Conservation (phyloP, 495 filamentous ascomycete genomes). For the Xylaria scruposa region DNA sequence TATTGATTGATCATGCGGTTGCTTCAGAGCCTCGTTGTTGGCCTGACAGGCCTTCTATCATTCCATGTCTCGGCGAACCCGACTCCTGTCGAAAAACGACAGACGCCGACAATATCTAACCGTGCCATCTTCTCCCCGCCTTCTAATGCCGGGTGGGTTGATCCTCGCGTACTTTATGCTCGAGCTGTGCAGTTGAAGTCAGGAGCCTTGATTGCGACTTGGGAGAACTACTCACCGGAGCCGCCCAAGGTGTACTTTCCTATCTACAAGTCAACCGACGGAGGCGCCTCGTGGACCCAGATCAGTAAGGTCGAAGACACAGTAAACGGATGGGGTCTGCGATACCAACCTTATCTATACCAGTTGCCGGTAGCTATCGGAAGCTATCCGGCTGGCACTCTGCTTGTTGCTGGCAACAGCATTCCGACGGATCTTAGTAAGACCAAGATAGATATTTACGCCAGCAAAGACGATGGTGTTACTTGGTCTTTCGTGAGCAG, state of each 20-base stretch:
- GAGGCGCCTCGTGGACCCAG: conserved; percentile 67
- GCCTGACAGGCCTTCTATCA: conserved; percentile 8
- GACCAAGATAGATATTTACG: conserved; percentile 74
- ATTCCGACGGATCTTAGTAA: conserved; percentile 66
- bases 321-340: conserved; percentile 67
- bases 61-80: conserved; percentile 1
- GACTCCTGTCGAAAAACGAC: conserved; percentile 9
- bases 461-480: conserved; percentile 60
- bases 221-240: conserved; percentile 66
- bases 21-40: neutral
- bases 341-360: conserved; percentile 73
- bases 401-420: conserved; percentile 68
- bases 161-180: conserved; percentile 59
- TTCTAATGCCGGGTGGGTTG: conserved; percentile 43
- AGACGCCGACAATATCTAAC: conserved; percentile 35
- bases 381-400: conserved; percentile 61
- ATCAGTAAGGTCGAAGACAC: conserved; percentile 66
- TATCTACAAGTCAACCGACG: conserved; percentile 67
- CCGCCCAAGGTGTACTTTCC: conserved; percentile 68
- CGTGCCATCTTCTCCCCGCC: conserved; percentile 53
- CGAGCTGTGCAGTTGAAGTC: conserved; percentile 57
- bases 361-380: conserved; percentile 64
- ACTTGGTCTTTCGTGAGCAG: conserved; percentile 72
- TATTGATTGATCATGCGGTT: conserved; percentile 1
- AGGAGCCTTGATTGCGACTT: conserved; percentile 66